These are phyloP conservation scores for Nephelium lappaceum DNA, from an alignment of 345 rosid species.

Conservation along the genomic window DNA sequence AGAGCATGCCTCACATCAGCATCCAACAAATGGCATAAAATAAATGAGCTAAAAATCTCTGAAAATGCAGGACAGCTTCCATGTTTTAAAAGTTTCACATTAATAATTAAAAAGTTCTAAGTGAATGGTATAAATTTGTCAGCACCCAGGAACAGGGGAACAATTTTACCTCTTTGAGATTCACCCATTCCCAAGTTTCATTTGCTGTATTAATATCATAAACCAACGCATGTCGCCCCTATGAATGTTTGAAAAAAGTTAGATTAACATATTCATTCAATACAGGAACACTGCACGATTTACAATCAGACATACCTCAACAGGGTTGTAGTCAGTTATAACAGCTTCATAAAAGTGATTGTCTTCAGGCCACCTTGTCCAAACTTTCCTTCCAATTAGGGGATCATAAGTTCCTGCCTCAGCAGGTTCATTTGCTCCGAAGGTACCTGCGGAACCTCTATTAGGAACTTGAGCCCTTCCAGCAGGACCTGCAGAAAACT, in stretches of 20 bases:
- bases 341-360: slow-evolving; percentile 89
- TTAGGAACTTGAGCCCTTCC: slow-evolving; percentile 67
- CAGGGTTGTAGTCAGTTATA: slow-evolving; percentile 71
- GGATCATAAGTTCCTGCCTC: slow-evolving; percentile 65
- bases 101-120: not conserved
- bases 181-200: slow-evolving; percentile 98
- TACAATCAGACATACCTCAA: slow-evolving; percentile 48
- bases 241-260: slow-evolving; percentile 26
- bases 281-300: slow-evolving; percentile 7
- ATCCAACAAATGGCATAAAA: not conserved
- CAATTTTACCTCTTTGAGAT: slow-evolving; percentile 87
- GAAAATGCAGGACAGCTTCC: not conserved
- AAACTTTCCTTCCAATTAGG: slow-evolving; percentile 81
- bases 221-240: slow-evolving; percentile 94
- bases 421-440: slow-evolving; percentile 63
- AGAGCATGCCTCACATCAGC: not conserved
- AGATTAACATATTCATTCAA: slow-evolving; percentile 28
- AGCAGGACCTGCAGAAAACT: slow-evolving; percentile 64
- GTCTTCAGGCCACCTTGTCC: slow-evolving; percentile 99
- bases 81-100: not conserved
- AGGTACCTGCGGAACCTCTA: slow-evolving; percentile 48
- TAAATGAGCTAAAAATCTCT: not conserved
- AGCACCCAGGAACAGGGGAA: slow-evolving; percentile 10
- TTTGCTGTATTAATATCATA: slow-evolving; percentile 74
- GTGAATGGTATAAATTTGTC: not conserved